Percentiles rank a stretch among this genome's conserved stretches.
These are phyloP conservation scores for Pezicula radicicola DNA, from an alignment of 2,329 filamentous ascomycete genomes.

Conservation along the genomic window DNA sequence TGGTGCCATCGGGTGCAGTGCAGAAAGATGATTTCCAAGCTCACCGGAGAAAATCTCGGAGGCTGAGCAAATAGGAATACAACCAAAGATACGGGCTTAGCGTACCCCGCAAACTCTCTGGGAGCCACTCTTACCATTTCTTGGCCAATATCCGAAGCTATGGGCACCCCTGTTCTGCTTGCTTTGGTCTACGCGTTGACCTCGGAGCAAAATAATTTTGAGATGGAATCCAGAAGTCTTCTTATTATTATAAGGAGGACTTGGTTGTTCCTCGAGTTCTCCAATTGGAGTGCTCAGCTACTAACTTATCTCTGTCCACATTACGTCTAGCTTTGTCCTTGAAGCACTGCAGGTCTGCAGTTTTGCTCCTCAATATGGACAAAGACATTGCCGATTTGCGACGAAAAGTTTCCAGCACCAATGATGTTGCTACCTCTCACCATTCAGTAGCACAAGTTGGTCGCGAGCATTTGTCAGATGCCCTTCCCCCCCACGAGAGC, in stretches of 20 bases:
- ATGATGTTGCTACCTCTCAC: slow-evolving; percentile 9
- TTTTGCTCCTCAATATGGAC: slow-evolving; percentile 4
- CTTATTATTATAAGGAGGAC: too few relatives aligned
- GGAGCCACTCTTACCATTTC: not conserved
- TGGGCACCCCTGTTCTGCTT: not conserved
- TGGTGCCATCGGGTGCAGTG: not conserved
- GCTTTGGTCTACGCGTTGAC: not conserved
- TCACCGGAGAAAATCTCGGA: slow-evolving; percentile 13
- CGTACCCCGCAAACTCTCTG: not conserved
- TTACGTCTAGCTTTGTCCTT: not conserved
- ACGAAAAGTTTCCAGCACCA: slow-evolving; percentile 1
- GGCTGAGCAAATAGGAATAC: slow-evolving; percentile 2
- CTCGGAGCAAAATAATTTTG: not conserved
- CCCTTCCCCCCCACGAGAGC: slow-evolving; percentile 27
- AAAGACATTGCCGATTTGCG: slow-evolving; percentile 5
- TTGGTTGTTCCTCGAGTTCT: too few relatives aligned
- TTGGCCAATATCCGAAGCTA: not conserved
- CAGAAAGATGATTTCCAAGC: not conserved
- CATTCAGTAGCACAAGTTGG: slow-evolving; percentile 11
- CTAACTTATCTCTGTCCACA: not conserved
- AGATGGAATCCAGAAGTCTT: too few relatives aligned
- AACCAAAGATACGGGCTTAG: not conserved
- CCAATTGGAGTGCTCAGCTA: not conserved
- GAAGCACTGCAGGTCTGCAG: too few relatives aligned
- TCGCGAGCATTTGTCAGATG: slow-evolving; percentile 23